Conservation (phyloP, 2,329 filamentous ascomycete genomes). For the Nothophaeocryptopus gaeumannii region DNA sequence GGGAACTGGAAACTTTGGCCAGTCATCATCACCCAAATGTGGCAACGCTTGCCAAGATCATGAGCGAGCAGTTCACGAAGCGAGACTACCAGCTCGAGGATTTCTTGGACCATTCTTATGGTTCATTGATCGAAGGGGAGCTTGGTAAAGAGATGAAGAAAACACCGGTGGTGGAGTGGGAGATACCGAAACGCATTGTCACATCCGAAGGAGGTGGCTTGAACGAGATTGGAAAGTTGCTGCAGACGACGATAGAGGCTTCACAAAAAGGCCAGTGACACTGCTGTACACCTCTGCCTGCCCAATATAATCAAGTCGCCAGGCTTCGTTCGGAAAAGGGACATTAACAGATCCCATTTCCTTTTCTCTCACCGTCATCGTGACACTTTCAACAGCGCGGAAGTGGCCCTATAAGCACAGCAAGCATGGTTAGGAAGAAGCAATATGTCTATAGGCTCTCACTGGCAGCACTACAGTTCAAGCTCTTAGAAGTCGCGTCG, state of each 20-base stretch:
- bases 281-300: too few relatives aligned
- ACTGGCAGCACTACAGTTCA: too few relatives aligned
- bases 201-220: constrained; percentile 35
- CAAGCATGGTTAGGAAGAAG: too few relatives aligned
- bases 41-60: constrained; percentile 86
- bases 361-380: too few relatives aligned
- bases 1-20: constrained; percentile 90
- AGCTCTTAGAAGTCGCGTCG: too few relatives aligned
- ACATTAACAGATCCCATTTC: too few relatives aligned
- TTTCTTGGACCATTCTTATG: constrained; percentile 92
- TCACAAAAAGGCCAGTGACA: too few relatives aligned
- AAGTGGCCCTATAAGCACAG: too few relatives aligned
- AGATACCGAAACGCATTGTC: constrained; percentile 86
- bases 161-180: constrained; percentile 83
- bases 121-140: constrained; percentile 80
- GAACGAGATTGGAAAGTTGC: constrained; percentile 27
- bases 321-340: too few relatives aligned
- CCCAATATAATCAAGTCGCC: too few relatives aligned
- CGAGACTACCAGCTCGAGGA: constrained; percentile 93
- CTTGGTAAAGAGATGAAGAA: constrained; percentile 80
- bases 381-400: too few relatives aligned
- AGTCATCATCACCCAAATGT: constrained; percentile 97
- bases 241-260: constrained; percentile 25
- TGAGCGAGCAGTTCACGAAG: constrained; percentile 97
- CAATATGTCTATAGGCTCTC: too few relatives aligned